A percentile compares a stretch with the other conserved stretches of the same genome.
Conservation (phyloP, 331 rosid species). For the Rhamnella rubrinervis region DNA sequence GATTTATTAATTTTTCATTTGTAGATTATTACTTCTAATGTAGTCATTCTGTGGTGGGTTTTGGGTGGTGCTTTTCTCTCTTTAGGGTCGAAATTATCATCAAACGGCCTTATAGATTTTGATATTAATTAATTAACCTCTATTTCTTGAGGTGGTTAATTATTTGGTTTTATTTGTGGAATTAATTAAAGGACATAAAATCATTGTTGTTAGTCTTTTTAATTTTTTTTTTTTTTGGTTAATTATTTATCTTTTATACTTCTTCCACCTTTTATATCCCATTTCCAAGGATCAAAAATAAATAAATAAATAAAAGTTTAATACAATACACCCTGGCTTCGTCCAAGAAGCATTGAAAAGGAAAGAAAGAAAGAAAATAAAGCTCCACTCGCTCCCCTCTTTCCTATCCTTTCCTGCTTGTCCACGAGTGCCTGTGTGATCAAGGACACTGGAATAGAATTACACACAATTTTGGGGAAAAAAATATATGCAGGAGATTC, state of each 20-base stretch:
- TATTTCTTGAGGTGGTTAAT: conserved; percentile 27
- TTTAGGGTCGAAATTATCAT: conserved; percentile 32
- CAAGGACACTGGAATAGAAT: background rate
- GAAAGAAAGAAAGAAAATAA: no score
- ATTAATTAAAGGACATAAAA: conserved; percentile 30
- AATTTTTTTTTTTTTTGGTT: background rate
- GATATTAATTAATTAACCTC: conserved; percentile 33
- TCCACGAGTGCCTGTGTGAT: background rate
- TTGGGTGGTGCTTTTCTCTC: conserved; percentile 30
- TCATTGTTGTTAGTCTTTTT: background rate
- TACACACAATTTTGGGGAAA: no score
- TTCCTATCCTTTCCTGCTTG: no score
- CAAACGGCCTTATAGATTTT: conserved; percentile 37
- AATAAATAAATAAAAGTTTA: no score
- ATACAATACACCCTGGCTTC: no score
- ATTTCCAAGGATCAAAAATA: no score
- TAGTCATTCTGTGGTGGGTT: conserved; percentile 29
- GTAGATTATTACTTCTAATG: conserved; percentile 28
- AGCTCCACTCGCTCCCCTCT: no score
- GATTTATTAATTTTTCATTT: conserved; percentile 26
- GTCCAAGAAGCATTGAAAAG: no score
- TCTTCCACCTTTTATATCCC: no score
- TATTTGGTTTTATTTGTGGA: conserved; percentile 48
- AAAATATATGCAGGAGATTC: no score
- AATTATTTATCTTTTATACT: no score